phyloP scores from a whole-genome alignment of 306 rosid species.

The Cotoneaster glaucophyllus region DNA sequence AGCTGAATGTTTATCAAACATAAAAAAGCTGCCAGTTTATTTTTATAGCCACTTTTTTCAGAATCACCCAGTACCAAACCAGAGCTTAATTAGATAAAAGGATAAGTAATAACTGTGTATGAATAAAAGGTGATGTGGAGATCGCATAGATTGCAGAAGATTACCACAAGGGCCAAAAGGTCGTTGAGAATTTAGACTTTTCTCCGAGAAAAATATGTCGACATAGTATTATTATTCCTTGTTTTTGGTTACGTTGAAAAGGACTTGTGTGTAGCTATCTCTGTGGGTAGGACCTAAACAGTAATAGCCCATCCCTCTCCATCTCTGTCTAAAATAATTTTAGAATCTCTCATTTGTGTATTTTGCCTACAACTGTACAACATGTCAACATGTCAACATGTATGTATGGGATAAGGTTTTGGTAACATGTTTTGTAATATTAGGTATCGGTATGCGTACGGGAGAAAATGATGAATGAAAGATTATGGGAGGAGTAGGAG shows the following conservation, averaged over 20 bases:
- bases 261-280: neutral
- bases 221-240: neutral
- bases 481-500: neutral
- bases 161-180: no score
- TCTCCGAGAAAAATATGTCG: neutral
- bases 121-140: slow-evolving; percentile 30
- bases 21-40: no score
- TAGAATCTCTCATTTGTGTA: neutral
- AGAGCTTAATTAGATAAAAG: neutral
- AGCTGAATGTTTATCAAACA: no score
- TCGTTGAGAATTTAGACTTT: no score
- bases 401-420: neutral
- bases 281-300: neutral
- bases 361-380: neutral
- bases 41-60: no score
- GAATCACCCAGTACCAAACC: no score
- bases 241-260: neutral
- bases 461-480: no score
- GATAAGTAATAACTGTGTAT: neutral
- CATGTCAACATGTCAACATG: neutral
- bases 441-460: no score
- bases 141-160: neutral
- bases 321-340: slow-evolving; percentile 6
- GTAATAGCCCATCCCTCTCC: neutral
- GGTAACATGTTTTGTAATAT: neutral